Evolutionary conservation across 2,329 filamentous ascomycete genomes (phyloP), one percentile per base, ranked within the genome.

Genomic region (Fusarium hainanense): DNA sequence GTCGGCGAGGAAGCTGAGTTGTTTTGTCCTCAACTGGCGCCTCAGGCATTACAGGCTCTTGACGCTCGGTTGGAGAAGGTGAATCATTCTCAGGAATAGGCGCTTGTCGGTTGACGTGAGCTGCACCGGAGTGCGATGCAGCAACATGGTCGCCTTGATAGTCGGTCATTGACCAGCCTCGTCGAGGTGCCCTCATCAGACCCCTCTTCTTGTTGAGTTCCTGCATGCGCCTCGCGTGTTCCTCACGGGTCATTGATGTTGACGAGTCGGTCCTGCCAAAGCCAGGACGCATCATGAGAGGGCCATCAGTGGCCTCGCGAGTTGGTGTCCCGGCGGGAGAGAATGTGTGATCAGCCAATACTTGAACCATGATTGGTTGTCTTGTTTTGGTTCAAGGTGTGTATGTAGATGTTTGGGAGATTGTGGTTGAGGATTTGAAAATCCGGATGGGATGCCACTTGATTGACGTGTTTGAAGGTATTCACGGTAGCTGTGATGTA

Each of bases 131-230:
- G 37, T 77, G 72, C 37, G 66, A 63, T 41, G 71, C 52, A 48
- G 73, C 54, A 54, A 72, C 44, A 70, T 77, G 52, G 20, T 77
- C 76, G 47, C 77, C 77, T 52, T 80, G 79, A 54, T 82, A 83
- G 42, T 85, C 83, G 44, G 82, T 81, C 73, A 83, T 79, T 32
- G 84, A 84, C 75, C 83, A 84, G 18, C 84, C 82, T 42, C 84
- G 80, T 43, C 82, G 78, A 3, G 84, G 83, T 9, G 79, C 68
- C 49, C 80, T 80, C 70, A 80, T 79, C 62, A 77, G 61, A 18
- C 74, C 76, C 32, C 79, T 78, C 70, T 79, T 78, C 46, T 76
- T 74, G 67, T 73, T 78, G 21, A 81, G 74, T 56, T 84, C 82
- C 58, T 76, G 79, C 58, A 79, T 76, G 65, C 78, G 79, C 41